Percentiles rank a stretch among this genome's conserved stretches.
phyloP scores from a whole-genome alignment of 2,329 filamentous ascomycete genomes.

The Boeremia lycopersici region DNA sequence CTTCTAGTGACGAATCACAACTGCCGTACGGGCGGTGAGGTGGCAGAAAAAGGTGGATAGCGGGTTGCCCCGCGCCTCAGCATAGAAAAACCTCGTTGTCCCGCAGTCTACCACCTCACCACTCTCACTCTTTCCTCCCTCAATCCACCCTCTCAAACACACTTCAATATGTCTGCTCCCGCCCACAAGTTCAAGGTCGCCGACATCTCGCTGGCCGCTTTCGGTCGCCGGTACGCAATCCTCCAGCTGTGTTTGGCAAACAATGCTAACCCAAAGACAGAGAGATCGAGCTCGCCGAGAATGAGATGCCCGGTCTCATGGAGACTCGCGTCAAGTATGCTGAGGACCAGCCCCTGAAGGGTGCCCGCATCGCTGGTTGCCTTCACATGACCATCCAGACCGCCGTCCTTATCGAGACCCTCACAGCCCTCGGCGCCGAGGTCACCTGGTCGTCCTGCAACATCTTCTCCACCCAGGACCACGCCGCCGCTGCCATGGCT shows the following conservation, averaged over 20 bases:
- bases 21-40: slow-evolving; percentile 10
- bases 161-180: slow-evolving; percentile 69
- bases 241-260: background rate
- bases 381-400: slow-evolving; percentile 99
- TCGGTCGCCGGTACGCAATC: slow-evolving; percentile 74
- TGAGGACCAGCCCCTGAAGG: slow-evolving; percentile 87
- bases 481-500: slow-evolving; percentile 96
- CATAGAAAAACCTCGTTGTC: slow-evolving; percentile 19
- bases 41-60: slow-evolving; percentile 5
- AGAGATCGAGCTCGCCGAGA: slow-evolving; percentile 96
- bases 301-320: slow-evolving; percentile 95
- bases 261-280: slow-evolving; percentile 3
- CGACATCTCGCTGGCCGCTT: slow-evolving; percentile 94
- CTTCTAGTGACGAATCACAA: slow-evolving; percentile 13
- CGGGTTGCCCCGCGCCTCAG: slow-evolving; percentile 9
- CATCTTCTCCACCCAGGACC: slow-evolving; percentile 99
- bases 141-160: slow-evolving; percentile 16
- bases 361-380: slow-evolving; percentile 95
- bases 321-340: slow-evolving; percentile 91
- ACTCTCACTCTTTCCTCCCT: slow-evolving; percentile 18
- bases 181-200: slow-evolving; percentile 97
- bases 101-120: slow-evolving; percentile 22
- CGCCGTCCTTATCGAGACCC: slow-evolving; percentile 97
- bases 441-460: slow-evolving; percentile 99
- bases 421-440: slow-evolving; percentile 92